These are phyloP conservation scores for Lasiosphaeris hirsuta DNA, from an alignment of 495 filamentous ascomycete genomes.

Conservation along the genomic window DNA sequence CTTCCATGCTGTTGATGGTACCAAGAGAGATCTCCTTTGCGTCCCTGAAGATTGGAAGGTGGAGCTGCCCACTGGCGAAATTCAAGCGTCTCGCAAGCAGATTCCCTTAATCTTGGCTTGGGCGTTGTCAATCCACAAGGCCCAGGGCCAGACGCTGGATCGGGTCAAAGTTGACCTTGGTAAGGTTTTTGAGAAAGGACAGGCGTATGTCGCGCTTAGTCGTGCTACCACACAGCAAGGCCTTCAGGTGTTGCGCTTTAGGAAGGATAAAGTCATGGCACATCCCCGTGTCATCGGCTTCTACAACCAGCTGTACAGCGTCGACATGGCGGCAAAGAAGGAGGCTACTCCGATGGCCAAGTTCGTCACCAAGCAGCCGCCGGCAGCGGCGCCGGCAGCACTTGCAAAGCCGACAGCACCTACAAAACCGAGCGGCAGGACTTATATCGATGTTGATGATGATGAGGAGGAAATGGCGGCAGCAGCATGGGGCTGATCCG, in stretches of 20 bases:
- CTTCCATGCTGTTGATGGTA: constrained; percentile 77
- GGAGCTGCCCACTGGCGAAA: constrained; percentile 90
- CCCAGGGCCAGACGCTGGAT: constrained; percentile 93
- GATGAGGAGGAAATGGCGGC: constrained; percentile 38
- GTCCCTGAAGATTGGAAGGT: constrained; percentile 91
- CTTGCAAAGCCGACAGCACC: background rate
- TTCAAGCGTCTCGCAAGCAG: constrained; percentile 79
- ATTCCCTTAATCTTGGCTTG: constrained; percentile 89
- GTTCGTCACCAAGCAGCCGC: constrained; percentile 23
- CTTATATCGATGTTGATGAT: constrained; percentile 29
- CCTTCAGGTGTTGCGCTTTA: constrained; percentile 84
- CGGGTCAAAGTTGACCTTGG: constrained; percentile 93
- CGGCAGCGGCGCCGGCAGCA: background rate
- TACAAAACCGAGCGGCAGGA: background rate
- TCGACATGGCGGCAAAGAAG: constrained; percentile 39
- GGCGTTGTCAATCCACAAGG: constrained; percentile 97
- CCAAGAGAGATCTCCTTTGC: constrained; percentile 72
- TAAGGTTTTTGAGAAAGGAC: constrained; percentile 91
- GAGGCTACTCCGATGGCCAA: constrained; percentile 28
- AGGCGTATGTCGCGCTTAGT: constrained; percentile 77
- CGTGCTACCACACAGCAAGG: constrained; percentile 85
- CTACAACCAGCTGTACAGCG: constrained; percentile 73
- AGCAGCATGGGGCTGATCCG: constrained; percentile 29
- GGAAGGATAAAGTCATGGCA: constrained; percentile 89
- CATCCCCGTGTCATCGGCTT: constrained; percentile 83